Evolutionary conservation across 768 basidiomycete species (phyloP).

Genomic region (Rhizopogon rudus): DNA sequence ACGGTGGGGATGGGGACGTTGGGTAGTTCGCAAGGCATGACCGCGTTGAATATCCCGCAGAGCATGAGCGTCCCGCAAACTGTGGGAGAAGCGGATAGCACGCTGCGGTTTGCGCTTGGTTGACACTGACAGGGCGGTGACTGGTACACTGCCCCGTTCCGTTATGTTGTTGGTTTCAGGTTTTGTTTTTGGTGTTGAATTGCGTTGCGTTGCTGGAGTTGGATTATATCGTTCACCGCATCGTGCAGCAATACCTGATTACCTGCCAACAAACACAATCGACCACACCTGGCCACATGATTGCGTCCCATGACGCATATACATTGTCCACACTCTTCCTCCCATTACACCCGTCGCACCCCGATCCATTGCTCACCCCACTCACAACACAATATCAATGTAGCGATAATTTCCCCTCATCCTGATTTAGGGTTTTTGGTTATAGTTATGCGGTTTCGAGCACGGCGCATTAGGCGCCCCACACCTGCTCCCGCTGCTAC

Average conservation of each 20-base stretch:
- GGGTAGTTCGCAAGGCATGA: constrained; percentile 7
- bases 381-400: neutral
- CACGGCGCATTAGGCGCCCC: too few relatives aligned
- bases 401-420: constrained; percentile 1
- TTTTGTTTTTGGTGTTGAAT: too few relatives aligned
- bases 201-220: too few relatives aligned
- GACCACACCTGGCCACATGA: too few relatives aligned
- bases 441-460: neutral
- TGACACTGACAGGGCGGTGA: constrained; percentile 5
- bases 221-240: too few relatives aligned
- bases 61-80: constrained; percentile 5
- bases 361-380: neutral
- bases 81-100: constrained; percentile 22
- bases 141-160: too few relatives aligned
- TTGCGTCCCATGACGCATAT: too few relatives aligned
- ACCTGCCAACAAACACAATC: too few relatives aligned
- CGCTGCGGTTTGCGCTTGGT: constrained; percentile 26
- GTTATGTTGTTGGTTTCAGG: neutral
- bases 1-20: neutral
- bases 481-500: too few relatives aligned
- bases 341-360: neutral
- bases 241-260: too few relatives aligned
- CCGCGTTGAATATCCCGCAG: constrained; percentile 3
- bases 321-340: neutral
- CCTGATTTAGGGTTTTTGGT: neutral